phyloP scores from a whole-genome alignment of 495 filamentous ascomycete species.

The Penicillium ucsense region DNA sequence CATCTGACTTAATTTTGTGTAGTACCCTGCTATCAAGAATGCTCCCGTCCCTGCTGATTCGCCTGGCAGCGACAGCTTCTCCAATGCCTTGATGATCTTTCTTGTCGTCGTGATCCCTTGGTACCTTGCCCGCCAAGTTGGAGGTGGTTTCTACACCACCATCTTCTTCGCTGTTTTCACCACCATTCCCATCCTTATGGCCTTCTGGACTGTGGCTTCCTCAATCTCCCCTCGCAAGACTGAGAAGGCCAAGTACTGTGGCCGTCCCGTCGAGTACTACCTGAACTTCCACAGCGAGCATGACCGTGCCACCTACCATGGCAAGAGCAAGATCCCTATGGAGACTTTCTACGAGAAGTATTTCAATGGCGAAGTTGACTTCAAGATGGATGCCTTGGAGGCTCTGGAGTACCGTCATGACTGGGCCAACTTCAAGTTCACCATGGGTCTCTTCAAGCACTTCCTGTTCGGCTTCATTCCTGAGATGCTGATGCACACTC shows the following conservation, averaged over 20 bases:
- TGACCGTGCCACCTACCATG: constrained; percentile 63
- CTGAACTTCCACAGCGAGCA: constrained; percentile 70
- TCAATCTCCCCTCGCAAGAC: constrained; percentile 52
- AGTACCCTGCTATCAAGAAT: constrained; percentile 59
- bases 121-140: constrained; percentile 44
- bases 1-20: constrained; percentile 1
- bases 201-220: constrained; percentile 50
- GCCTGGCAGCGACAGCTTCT: constrained; percentile 48
- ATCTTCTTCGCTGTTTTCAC: constrained; percentile 49
- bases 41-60: constrained; percentile 54
- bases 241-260: constrained; percentile 52
- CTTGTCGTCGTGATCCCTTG: constrained; percentile 41
- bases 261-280: constrained; percentile 75
- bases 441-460: constrained; percentile 52
- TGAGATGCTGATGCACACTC: constrained; percentile 57
- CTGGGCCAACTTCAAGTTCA: constrained; percentile 72
- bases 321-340: constrained; percentile 73
- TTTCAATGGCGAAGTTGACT: constrained; percentile 75
- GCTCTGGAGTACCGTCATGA: constrained; percentile 77
- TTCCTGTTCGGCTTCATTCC: constrained; percentile 62
- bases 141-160: constrained; percentile 47
- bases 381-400: constrained; percentile 76
- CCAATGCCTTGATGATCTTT: constrained; percentile 44
- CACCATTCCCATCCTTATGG: constrained; percentile 45
- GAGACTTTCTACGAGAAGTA: constrained; percentile 86